Percentiles rank a stretch among this genome's conserved stretches.
Conservation (phyloP, 257 asterid species). For the Leptodermis oblonga region DNA sequence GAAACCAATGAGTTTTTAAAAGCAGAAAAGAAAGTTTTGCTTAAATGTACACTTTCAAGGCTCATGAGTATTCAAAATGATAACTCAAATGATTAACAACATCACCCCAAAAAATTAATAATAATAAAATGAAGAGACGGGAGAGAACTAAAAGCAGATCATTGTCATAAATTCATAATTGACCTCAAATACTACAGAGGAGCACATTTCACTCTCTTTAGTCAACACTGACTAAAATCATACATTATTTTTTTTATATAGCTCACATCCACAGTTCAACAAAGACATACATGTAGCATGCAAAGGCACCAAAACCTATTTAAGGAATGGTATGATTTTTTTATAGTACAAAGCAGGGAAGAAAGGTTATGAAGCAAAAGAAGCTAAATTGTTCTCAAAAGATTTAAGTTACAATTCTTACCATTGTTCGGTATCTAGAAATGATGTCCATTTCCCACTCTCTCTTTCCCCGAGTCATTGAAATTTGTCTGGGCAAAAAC, state of each 20-base stretch:
- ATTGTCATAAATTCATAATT: neutral
- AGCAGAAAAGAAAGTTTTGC: neutral
- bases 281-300: neutral
- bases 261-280: neutral
- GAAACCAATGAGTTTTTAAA: constrained; percentile 11
- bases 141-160: neutral
- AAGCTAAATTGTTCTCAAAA: neutral
- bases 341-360: neutral
- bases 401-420: constrained; percentile 26
- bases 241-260: neutral
- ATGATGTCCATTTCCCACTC: constrained; percentile 94
- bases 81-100: neutral
- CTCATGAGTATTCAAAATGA: neutral
- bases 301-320: neutral
- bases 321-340: neutral
- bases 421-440: constrained; percentile 88
- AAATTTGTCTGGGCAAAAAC: constrained; percentile 86
- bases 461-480: constrained; percentile 87
- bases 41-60: neutral
- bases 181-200: neutral
- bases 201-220: neutral
- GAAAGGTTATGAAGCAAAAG: neutral
- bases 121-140: no score
- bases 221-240: neutral
- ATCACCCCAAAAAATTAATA: neutral